Evolutionary conservation across 106 monocot genomes (phyloP), one percentile per base, ranked within the genome.

Genomic region (Chionographis japonica): DNA sequence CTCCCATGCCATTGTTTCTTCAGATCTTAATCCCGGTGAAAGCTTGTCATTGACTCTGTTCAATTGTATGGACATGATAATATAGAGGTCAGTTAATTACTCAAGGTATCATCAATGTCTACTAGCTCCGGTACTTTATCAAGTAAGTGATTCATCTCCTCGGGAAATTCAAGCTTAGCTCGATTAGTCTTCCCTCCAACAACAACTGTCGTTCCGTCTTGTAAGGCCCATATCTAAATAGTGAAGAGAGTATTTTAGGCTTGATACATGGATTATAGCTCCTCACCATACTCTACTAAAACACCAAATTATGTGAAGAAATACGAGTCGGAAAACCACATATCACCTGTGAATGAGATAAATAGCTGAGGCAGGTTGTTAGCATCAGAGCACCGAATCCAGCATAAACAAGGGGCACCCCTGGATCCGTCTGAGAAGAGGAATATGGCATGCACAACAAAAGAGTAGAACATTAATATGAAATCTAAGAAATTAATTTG

Each of bases 321-420:
- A 40, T 27, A 27, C 27, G 27, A 27, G 27, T 12, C 43, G 15
- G 42, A 14, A 12, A 6, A 60, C 8, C 40, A 35, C 40, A 19
- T 62, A 42, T 58, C 58, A 87, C 95, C 89, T 97, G 95, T 51
- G 92, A 92, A 69, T 97, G 95, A 59, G 95, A 92, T 15, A 92
- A 66, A 80, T 82, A 89, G 61, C 95, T 97, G 66, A 97, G 84
- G 76, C 89, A 84, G 49, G 97, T 92, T 55, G 92, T 98, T 40
- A 92, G 85, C 97, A 98, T 98, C 6, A 98, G 78, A 49, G 89
- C 89, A 81, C 92, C 97, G 83, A 98, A 98, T 74, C 97, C 97
- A 78, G 89, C 80, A 85, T 92, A 98, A 4, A 92, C 97, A 69
- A 87, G 59, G 8, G 97, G 92, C 7, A 98, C 92, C 3, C 97